Percentiles rank a stretch among this genome's conserved stretches.
These are phyloP conservation scores for Tolypocladium cylindrosporum DNA, from an alignment of 2,329 filamentous ascomycete species.

Conservation along the genomic window DNA sequence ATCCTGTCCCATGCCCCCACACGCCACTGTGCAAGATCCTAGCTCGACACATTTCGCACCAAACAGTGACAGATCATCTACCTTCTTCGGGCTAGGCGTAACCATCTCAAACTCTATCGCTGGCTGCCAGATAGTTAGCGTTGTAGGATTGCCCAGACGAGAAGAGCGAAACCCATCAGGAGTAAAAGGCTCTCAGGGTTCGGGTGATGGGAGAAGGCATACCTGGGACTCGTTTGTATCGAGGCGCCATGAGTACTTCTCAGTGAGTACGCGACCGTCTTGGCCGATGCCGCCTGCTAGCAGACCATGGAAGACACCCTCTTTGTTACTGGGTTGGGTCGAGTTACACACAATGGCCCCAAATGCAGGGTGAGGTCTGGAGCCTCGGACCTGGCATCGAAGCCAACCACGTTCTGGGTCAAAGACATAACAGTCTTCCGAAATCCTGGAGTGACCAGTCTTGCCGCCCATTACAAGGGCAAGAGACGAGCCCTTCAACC, in stretches of 20 bases:
- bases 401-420: conserved; percentile 36
- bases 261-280: conserved; percentile 51
- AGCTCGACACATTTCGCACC: conserved; percentile 18
- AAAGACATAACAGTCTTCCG: conserved; percentile 45
- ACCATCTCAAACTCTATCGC: conserved; percentile 14
- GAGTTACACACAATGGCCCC: conserved; percentile 30
- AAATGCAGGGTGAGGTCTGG: conserved; percentile 27
- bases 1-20: conserved; percentile 22
- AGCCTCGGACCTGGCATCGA: conserved; percentile 26
- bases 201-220: conserved; percentile 7
- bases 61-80: conserved; percentile 17
- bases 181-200: neutral
- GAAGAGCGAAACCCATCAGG: too few relatives aligned
- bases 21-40: conserved; percentile 13
- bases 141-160: neutral
- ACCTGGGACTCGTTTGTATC: conserved; percentile 27
- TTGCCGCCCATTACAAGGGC: conserved; percentile 56
- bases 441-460: conserved; percentile 34
- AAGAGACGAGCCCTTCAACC: conserved; percentile 35
- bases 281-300: conserved; percentile 61
- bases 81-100: neutral
- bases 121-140: conserved; percentile 9
- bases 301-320: conserved; percentile 43
- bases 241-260: conserved; percentile 57
- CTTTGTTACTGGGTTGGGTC: conserved; percentile 6